phyloP scores from a whole-genome alignment of 2,329 filamentous ascomycete species.

The Colletotrichum limetticola region DNA sequence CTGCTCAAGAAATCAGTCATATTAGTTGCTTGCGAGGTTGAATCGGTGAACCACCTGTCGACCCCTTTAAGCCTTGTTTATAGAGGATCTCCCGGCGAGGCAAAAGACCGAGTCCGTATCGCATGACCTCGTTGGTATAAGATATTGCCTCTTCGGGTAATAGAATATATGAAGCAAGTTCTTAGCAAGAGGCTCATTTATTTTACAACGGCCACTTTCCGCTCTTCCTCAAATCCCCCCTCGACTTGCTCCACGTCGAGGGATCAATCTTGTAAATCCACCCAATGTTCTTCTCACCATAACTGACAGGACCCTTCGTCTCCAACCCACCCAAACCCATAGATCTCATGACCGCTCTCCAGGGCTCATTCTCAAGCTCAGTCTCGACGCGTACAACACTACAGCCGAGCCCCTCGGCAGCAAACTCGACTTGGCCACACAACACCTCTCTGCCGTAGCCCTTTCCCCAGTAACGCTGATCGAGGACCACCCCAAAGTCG shows the following conservation, averaged over 20 bases:
- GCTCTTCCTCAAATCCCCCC: neutral
- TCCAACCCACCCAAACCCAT: conserved; percentile 24
- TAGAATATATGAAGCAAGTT: too few relatives aligned
- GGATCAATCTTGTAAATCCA: conserved; percentile 12
- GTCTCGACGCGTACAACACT: conserved; percentile 38
- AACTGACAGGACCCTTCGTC: conserved; percentile 16
- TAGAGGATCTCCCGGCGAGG: too few relatives aligned
- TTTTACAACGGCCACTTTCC: conserved; percentile 11
- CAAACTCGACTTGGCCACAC: conserved; percentile 38
- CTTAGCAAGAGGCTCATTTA: too few relatives aligned
- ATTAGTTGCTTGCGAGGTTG: too few relatives aligned
- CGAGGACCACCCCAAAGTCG: conserved; percentile 38
- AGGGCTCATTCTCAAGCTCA: conserved; percentile 29
- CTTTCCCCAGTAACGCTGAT: conserved; percentile 36
- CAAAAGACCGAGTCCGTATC: too few relatives aligned
- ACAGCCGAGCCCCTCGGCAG: conserved; percentile 35
- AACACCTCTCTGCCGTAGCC: conserved; percentile 39
- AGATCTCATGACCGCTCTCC: conserved; percentile 28
- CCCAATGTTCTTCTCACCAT: conserved; percentile 12
- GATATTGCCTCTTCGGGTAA: too few relatives aligned
- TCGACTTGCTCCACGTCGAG: neutral
- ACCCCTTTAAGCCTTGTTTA: too few relatives aligned
- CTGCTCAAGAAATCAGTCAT: too few relatives aligned
- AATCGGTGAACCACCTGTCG: too few relatives aligned
- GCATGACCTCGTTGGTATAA: too few relatives aligned